Evolutionary conservation across 2,329 filamentous ascomycete genomes (phyloP).

Genomic region (Fusarium tanahbumbuense): DNA sequence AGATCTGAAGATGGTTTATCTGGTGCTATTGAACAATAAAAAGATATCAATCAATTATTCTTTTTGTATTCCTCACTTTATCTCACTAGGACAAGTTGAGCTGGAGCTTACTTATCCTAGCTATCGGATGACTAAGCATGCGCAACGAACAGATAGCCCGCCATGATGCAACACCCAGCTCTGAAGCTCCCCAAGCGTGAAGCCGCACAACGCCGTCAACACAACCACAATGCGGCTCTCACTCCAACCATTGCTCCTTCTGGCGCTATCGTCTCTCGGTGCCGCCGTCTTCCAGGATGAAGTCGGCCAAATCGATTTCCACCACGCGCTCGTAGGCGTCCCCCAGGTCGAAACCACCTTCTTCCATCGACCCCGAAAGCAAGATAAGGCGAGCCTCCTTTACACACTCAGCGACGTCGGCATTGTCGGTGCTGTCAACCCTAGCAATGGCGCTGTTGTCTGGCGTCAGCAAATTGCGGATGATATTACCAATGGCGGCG

Average conservation of each 20-base stretch:
- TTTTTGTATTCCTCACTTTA: neutral
- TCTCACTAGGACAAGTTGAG: neutral
- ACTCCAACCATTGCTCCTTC: conserved; percentile 52
- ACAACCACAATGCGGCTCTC: conserved; percentile 52
- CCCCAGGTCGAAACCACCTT: conserved; percentile 88
- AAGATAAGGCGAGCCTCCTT: conserved; percentile 87
- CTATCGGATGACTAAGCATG: conserved; percentile 42
- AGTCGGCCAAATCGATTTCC: conserved; percentile 91
- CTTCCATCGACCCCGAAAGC: conserved; percentile 87
- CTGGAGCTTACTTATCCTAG: conserved; percentile 14
- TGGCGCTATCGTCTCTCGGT: conserved; percentile 57
- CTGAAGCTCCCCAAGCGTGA: conserved; percentile 41
- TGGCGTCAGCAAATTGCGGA: conserved; percentile 84
- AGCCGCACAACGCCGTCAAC: conserved; percentile 40
- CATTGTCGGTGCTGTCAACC: conserved; percentile 88
- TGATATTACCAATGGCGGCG: conserved; percentile 58
- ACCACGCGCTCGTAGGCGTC: conserved; percentile 87
- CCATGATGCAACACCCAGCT: conserved; percentile 42
- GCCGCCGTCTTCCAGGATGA: conserved; percentile 87
- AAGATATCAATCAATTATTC: neutral
- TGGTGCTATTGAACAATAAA: too few species aligned
- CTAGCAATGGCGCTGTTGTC: conserved; percentile 82
- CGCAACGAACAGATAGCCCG: conserved; percentile 45
- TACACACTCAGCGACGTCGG: conserved; percentile 90
- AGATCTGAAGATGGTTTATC: too few species aligned